A percentile compares a stretch with the other conserved stretches of the same genome.
phyloP scores from a whole-genome alignment of 257 asterid genomes.

The Dorcoceras hygrometricum region DNA sequence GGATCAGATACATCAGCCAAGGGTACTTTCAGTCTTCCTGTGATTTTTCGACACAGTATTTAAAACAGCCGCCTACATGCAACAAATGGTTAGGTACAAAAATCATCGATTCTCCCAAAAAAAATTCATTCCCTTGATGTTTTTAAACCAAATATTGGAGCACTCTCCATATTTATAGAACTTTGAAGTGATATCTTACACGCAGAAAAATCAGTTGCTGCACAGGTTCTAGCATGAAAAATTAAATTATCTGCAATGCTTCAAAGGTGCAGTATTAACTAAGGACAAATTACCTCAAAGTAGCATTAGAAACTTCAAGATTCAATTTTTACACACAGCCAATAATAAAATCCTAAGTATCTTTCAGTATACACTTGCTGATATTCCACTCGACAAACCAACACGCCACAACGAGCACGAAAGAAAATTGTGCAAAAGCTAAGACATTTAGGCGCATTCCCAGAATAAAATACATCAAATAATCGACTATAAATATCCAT shows the following conservation, averaged over 20 bases:
- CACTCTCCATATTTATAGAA: not conserved
- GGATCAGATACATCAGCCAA: not conserved
- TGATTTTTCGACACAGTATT: too few species aligned
- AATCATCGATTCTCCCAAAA: not conserved
- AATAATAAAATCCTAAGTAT: constrained; percentile 9
- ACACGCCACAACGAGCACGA: constrained; percentile 9
- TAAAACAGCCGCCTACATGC: not conserved
- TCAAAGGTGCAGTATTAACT: constrained; percentile 3
- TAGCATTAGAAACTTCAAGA: constrained; percentile 11
- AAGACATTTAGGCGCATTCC: not conserved
- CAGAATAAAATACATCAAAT: constrained; percentile 9
- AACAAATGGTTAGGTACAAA: not conserved
- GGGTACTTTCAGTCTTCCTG: not conserved
- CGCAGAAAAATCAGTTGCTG: not conserved
- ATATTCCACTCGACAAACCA: constrained; percentile 12
- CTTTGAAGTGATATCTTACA: not conserved
- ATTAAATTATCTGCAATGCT: not conserved
- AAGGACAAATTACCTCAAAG: not conserved
- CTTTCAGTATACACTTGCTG: constrained; percentile 4
- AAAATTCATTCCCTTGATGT: not conserved
- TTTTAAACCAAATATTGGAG: not conserved
- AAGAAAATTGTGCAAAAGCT: constrained; percentile 10
- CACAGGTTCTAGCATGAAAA: not conserved
- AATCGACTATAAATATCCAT: not conserved
- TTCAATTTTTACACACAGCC: constrained; percentile 15